Conservation (phyloP, 169 alveolate genomes). For the Cryptosporidium tyzzeri region DNA sequence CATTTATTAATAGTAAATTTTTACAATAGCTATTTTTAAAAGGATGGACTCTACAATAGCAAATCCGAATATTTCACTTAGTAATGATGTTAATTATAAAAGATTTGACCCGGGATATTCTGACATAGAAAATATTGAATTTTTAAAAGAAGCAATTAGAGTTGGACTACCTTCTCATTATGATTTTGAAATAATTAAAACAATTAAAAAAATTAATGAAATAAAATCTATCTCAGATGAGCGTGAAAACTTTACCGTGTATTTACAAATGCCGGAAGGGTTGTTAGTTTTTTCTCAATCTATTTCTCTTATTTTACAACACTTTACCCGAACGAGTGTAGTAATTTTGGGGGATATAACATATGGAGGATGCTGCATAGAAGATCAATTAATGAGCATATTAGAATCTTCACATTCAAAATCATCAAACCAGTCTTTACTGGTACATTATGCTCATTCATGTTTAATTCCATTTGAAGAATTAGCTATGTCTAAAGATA, state of each 20-base stretch:
- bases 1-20: not conserved
- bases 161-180: constrained; percentile 93
- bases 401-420: constrained; percentile 21
- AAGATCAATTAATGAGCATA: constrained; percentile 87
- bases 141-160: constrained; percentile 83
- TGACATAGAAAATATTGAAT: constrained; percentile 55
- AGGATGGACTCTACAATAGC: not conserved
- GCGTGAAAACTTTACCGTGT: constrained; percentile 84
- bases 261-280: constrained; percentile 98
- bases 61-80: not conserved
- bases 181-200: constrained; percentile 95
- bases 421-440: constrained; percentile 91
- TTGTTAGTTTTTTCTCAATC: constrained; percentile 88
- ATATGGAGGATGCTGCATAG: constrained; percentile 99
- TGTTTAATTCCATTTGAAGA: constrained; percentile 96
- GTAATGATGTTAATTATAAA: not conserved
- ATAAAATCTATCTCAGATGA: constrained; percentile 78
- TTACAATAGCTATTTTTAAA: not conserved
- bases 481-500: constrained; percentile 59
- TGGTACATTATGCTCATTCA: constrained; percentile 98
- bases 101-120: not conserved
- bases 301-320: constrained; percentile 91
- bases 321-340: constrained; percentile 82
- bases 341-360: constrained; percentile 95
- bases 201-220: constrained; percentile 89